phyloP scores from a whole-genome alignment of 108 stramenopile species.

The Parmales sp. region DNA sequence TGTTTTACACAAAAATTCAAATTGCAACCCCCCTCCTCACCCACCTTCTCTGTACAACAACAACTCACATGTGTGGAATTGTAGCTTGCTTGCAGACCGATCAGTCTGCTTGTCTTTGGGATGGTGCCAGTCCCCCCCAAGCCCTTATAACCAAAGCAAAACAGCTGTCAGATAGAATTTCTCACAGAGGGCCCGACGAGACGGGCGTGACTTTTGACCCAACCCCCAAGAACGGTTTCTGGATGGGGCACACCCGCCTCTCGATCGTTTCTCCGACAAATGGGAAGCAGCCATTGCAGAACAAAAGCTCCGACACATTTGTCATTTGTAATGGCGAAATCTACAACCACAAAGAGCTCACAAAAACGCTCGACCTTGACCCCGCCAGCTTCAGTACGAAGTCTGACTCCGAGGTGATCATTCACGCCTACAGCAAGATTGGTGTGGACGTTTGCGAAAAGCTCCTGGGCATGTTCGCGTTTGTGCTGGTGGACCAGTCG shows the following conservation, averaged over 20 bases:
- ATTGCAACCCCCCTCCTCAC: too few species aligned
- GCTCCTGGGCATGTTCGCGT: slow-evolving; percentile 71
- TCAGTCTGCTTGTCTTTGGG: too few species aligned
- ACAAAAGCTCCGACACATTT: slow-evolving; percentile 33
- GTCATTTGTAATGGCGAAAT: slow-evolving; percentile 60
- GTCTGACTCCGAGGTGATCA: slow-evolving; percentile 61
- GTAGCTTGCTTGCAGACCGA: too few species aligned
- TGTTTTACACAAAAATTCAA: too few species aligned
- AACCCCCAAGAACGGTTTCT: too few species aligned
- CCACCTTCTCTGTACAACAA: too few species aligned
- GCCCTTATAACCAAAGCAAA: too few species aligned
- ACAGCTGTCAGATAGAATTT: too few species aligned
- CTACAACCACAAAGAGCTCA: slow-evolving; percentile 53
- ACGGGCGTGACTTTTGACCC: too few species aligned
- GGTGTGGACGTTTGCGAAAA: slow-evolving; percentile 34
- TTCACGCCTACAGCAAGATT: slow-evolving; percentile 45
- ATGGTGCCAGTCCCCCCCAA: too few species aligned
- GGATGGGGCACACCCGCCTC: slow-evolving; percentile 52
- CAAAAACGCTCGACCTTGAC: slow-evolving; percentile 29
- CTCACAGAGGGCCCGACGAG: too few species aligned
- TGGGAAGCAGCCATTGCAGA: slow-evolving; percentile 43
- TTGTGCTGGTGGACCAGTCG: slow-evolving; percentile 50
- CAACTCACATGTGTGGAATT: too few species aligned
- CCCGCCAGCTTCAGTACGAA: slow-evolving; percentile 44
- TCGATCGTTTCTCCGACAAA: slow-evolving; percentile 58